Evolutionary conservation across 2,329 filamentous ascomycete genomes (phyloP).

Genomic region (Penicillium sp.): DNA sequence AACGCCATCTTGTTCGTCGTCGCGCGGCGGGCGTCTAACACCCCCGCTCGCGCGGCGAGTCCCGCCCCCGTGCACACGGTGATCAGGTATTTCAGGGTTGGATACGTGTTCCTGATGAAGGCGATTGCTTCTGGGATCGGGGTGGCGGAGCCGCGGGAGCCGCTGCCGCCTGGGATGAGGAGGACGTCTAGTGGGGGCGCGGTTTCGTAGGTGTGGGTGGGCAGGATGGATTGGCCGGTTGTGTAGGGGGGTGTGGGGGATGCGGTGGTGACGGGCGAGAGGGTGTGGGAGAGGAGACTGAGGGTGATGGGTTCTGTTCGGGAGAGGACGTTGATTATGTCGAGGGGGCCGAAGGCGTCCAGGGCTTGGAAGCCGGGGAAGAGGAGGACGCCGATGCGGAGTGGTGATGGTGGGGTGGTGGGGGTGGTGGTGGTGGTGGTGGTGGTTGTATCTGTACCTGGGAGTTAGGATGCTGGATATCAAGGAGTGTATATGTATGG

Average conservation of each 20-base stretch:
- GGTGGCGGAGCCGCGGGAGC: conserved; percentile 40
- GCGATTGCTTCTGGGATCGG: conserved; percentile 42
- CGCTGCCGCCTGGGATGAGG: conserved; percentile 66
- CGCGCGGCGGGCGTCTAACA: conserved; percentile 62
- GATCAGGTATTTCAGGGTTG: conserved; percentile 57
- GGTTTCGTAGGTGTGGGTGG: conserved; percentile 58
- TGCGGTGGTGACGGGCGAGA: conserved; percentile 37
- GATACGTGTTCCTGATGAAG: conserved; percentile 51
- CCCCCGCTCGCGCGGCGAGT: conserved; percentile 59
- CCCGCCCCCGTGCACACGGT: conserved; percentile 69
- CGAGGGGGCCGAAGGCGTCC: conserved; percentile 51
- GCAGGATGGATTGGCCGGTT: conserved; percentile 43
- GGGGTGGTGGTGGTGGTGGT: neutral
- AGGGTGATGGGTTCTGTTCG: conserved; percentile 26
- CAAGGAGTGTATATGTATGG: neutral
- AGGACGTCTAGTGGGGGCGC: conserved; percentile 62
- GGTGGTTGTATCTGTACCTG: neutral
- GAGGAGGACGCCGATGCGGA: conserved; percentile 29
- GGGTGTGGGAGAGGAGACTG: conserved; percentile 33
- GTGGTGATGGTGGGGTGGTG: neutral
- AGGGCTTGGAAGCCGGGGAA: conserved; percentile 48
- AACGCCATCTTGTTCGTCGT: conserved; percentile 69
- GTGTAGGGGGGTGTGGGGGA: conserved; percentile 27
- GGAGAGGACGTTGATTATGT: conserved; percentile 44
- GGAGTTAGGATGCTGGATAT: neutral